phyloP scores from a whole-genome alignment of 768 basidiomycete genomes.

The Filobasidium wieringae region DNA sequence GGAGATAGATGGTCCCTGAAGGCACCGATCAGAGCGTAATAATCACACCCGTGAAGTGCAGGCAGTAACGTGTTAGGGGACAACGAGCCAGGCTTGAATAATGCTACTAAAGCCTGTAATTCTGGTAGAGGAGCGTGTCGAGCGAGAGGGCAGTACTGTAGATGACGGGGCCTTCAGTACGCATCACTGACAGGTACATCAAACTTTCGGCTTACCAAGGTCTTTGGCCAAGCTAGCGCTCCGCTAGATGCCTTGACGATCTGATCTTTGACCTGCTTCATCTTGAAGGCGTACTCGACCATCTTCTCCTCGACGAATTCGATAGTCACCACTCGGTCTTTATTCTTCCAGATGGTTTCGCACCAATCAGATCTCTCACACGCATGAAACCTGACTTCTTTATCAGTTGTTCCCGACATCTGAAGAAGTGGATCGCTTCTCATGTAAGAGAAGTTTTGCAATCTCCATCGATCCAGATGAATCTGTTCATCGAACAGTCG shows the following conservation, averaged over 20 bases:
- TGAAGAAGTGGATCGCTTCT: conserved; percentile 47
- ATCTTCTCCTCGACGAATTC: conserved; percentile 68
- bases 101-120: conserved; percentile 61
- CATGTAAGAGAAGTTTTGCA: conserved; percentile 53
- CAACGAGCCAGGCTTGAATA: conserved; percentile 66
- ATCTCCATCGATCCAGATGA: conserved; percentile 83
- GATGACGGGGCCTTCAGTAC: background rate
- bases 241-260: conserved; percentile 34
- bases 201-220: conserved; percentile 46
- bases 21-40: conserved; percentile 57
- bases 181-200: background rate
- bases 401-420: conserved; percentile 21
- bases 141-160: conserved; percentile 57
- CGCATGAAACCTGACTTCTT: conserved; percentile 68
- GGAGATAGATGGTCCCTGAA: conserved; percentile 52
- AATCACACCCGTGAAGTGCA: conserved; percentile 52
- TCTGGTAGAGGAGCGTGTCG: conserved; percentile 84
- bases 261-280: conserved; percentile 42
- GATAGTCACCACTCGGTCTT: conserved; percentile 60
- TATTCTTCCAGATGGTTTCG: conserved; percentile 23
- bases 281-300: conserved; percentile 48
- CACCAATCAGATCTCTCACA: conserved; percentile 79
- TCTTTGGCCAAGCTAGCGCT: conserved; percentile 43
- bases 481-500: conserved; percentile 61
- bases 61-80: conserved; percentile 66